Conservation (phyloP, 2,329 filamentous ascomycete genomes). For the Aureobasidium sp. region DNA sequence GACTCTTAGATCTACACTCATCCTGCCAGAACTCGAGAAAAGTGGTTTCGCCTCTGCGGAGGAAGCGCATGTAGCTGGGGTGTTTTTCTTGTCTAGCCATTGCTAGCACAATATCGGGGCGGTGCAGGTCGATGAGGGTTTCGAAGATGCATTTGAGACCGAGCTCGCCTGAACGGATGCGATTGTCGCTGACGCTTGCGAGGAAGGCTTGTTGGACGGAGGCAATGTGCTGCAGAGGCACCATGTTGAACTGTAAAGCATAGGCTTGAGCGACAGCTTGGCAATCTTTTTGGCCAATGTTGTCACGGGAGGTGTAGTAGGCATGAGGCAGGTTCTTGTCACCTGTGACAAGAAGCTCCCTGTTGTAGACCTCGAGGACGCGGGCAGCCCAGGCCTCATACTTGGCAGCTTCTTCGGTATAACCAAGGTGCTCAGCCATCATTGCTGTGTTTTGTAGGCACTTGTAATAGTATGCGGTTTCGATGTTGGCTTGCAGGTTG, state of each 20-base stretch:
- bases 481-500: slow-evolving; percentile 41
- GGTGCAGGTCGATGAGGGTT: slow-evolving; percentile 35
- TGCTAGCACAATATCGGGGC: slow-evolving; percentile 35
- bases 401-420: slow-evolving; percentile 22
- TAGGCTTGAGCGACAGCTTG: slow-evolving; percentile 36
- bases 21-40: slow-evolving; percentile 41
- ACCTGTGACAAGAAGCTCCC: slow-evolving; percentile 30
- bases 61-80: slow-evolving; percentile 43
- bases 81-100: slow-evolving; percentile 44
- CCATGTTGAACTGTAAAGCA: slow-evolving; percentile 32
- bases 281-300: slow-evolving; percentile 28
- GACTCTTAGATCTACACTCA: slow-evolving; percentile 39
- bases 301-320: slow-evolving; percentile 35
- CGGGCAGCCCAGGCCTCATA: slow-evolving; percentile 27
- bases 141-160: slow-evolving; percentile 39
- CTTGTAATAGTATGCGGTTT: slow-evolving; percentile 39
- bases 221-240: slow-evolving; percentile 23
- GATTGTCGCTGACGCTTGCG: slow-evolving; percentile 23
- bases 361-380: slow-evolving; percentile 31
- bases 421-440: slow-evolving; percentile 31
- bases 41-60: slow-evolving; percentile 40
- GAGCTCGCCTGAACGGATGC: slow-evolving; percentile 37
- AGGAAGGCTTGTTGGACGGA: slow-evolving; percentile 29
- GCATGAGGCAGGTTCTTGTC: slow-evolving; percentile 29
- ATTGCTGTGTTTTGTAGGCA: slow-evolving; percentile 33